Conservation (phyloP, 2,329 filamentous ascomycete species). For the Alternaria tenuissima region DNA sequence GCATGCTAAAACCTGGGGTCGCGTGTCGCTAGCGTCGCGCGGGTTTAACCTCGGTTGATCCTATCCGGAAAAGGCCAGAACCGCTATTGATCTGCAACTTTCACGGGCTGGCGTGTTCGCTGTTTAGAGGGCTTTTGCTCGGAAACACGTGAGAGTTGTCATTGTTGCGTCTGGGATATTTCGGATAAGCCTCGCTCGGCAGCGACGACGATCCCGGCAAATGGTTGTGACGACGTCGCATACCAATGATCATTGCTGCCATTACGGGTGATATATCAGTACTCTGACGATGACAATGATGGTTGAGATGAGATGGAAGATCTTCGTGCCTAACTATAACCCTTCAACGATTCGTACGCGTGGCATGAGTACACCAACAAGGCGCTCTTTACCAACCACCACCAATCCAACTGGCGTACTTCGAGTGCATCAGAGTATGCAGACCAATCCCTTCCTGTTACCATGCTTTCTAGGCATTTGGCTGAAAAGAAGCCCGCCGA, state of each 20-base stretch:
- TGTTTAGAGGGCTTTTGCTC: neutral
- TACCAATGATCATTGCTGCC: neutral
- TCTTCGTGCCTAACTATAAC: constrained; percentile 29
- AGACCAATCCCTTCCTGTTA: neutral
- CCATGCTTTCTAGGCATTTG: neutral
- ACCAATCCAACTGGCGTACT: constrained; percentile 10
- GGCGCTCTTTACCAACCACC: constrained; percentile 11
- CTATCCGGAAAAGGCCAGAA: constrained; percentile 23
- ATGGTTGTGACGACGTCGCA: neutral
- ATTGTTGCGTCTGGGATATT: constrained; percentile 9
- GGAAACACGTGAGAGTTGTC: constrained; percentile 11
- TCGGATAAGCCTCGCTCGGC: constrained; percentile 5
- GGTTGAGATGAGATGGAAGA: neutral
- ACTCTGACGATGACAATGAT: neutral
- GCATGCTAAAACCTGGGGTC: constrained; percentile 24
- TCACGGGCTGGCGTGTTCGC: constrained; percentile 11
- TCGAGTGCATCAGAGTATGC: constrained; percentile 4
- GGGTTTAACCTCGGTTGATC: constrained; percentile 24
- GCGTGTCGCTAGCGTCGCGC: constrained; percentile 14
- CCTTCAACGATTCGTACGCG: constrained; percentile 39
- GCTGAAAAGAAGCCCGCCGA: neutral
- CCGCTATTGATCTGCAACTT: constrained; percentile 13
- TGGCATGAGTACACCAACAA: constrained; percentile 29
- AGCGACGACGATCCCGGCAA: constrained; percentile 5
- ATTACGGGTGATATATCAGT: neutral